phyloP scores from a whole-genome alignment of 306 rosid species.

The Quercus variabilis region DNA sequence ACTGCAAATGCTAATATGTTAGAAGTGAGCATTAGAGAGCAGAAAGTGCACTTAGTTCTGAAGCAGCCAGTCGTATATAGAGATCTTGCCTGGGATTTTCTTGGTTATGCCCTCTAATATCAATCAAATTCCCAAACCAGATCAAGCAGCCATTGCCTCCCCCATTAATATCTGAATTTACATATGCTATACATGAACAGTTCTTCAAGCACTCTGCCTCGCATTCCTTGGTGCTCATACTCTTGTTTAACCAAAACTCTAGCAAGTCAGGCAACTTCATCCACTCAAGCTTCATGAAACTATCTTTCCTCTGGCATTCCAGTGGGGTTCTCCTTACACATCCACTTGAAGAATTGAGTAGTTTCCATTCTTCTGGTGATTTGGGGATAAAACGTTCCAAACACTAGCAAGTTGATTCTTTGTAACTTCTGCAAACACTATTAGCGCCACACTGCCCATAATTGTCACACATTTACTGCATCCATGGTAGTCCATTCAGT shows the following conservation, averaged over 20 bases:
- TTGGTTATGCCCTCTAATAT: slow-evolving; percentile 12
- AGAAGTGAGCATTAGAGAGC: too few species aligned
- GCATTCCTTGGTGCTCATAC: slow-evolving; percentile 20
- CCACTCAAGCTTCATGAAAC: background rate
- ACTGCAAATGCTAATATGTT: too few species aligned
- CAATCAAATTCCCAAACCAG: slow-evolving; percentile 28
- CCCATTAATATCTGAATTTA: slow-evolving; percentile 6
- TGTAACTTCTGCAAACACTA: background rate
- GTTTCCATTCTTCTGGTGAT: too few species aligned
- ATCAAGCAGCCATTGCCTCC: slow-evolving; percentile 34
- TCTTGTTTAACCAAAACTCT: slow-evolving; percentile 22
- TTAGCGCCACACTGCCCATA: slow-evolving; percentile 22
- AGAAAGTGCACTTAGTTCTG: too few species aligned
- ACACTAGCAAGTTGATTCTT: slow-evolving; percentile 9
- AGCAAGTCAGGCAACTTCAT: slow-evolving; percentile 29
- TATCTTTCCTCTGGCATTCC: too few species aligned
- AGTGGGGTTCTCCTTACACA: too few species aligned
- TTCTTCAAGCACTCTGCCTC: slow-evolving; percentile 20
- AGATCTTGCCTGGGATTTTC: slow-evolving; percentile 27
- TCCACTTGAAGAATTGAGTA: too few species aligned
- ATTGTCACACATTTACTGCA: slow-evolving; percentile 7
- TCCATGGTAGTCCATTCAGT: too few species aligned
- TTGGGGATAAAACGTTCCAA: slow-evolving; percentile 1
- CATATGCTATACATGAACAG: slow-evolving; percentile 31
- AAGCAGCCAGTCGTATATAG: too few species aligned